Conservation (phyloP, 306 rosid genomes). For the Cercis canadensis region DNA sequence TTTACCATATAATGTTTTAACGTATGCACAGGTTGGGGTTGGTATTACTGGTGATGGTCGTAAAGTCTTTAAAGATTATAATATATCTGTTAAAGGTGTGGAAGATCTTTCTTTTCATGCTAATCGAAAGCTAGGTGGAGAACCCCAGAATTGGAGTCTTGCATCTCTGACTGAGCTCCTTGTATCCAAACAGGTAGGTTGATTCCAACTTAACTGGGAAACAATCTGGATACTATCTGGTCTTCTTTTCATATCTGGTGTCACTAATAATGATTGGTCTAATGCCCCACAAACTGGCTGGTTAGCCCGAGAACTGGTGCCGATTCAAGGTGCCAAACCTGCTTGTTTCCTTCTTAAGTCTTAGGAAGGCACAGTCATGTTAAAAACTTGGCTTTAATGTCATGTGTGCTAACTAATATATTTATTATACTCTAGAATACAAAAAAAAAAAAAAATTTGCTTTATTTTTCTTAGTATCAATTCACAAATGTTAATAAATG, state of each 20-base stretch:
- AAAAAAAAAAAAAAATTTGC: too few species aligned
- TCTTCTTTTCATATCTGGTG: neutral
- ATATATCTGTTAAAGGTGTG: slow-evolving; percentile 65
- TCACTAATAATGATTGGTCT: neutral
- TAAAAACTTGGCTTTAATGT: too few species aligned
- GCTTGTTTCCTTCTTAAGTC: too few species aligned
- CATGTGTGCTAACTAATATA: too few species aligned
- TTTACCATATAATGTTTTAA: slow-evolving; percentile 27
- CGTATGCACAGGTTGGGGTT: slow-evolving; percentile 72
- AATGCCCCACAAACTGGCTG: too few species aligned
- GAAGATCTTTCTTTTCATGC: slow-evolving; percentile 76
- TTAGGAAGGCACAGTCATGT: too few species aligned
- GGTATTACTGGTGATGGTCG: slow-evolving; percentile 72
- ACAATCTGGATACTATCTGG: neutral
- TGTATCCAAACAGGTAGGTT: slow-evolving; percentile 70
- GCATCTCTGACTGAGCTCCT: slow-evolving; percentile 71
- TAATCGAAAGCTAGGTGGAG: slow-evolving; percentile 70
- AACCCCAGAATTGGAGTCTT: slow-evolving; percentile 64
- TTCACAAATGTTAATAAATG: too few species aligned
- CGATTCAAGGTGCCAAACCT: too few species aligned
- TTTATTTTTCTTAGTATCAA: too few species aligned
- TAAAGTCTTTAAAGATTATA: slow-evolving; percentile 75
- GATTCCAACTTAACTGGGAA: slow-evolving; percentile 5
- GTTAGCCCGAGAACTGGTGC: too few species aligned
- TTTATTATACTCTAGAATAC: too few species aligned